Conservation (phyloP, 2,329 filamentous ascomycete genomes). For the Ophiosphaerella herpotricha region DNA sequence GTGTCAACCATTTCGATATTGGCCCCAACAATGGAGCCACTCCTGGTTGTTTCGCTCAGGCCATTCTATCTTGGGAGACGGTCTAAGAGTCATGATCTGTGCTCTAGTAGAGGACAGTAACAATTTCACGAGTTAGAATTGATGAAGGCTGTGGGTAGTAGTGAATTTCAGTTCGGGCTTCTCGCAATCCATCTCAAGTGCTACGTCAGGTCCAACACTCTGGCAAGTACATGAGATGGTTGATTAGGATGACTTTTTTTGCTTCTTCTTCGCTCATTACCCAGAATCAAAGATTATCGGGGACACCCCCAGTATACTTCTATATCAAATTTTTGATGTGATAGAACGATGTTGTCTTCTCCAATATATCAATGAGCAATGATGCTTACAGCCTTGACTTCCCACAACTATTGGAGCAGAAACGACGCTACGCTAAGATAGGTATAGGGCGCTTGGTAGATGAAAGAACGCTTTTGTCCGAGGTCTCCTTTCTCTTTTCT, state of each 20-base stretch:
- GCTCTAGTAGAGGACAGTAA: neutral
- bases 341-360: no score
- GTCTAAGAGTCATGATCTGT: neutral
- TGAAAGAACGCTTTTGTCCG: no score
- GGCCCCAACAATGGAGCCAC: neutral
- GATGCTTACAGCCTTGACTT: no score
- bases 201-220: neutral
- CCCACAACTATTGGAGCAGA: no score
- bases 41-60: constrained; percentile 6
- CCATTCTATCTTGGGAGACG: constrained; percentile 7
- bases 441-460: no score
- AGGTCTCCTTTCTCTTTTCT: no score
- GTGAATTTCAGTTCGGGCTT: neutral
- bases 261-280: constrained; percentile 1
- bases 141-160: neutral
- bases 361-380: no score
- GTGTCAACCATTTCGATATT: constrained; percentile 12
- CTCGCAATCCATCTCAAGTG: neutral
- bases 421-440: no score
- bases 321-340: no score
- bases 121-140: neutral
- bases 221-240: neutral
- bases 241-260: neutral
- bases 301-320: neutral
- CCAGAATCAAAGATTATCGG: constrained; percentile 1